Evolutionary conservation across 441 rosid genomes (phyloP), one percentile per base, ranked within the genome.

Genomic region (Populus hybrid): DNA sequence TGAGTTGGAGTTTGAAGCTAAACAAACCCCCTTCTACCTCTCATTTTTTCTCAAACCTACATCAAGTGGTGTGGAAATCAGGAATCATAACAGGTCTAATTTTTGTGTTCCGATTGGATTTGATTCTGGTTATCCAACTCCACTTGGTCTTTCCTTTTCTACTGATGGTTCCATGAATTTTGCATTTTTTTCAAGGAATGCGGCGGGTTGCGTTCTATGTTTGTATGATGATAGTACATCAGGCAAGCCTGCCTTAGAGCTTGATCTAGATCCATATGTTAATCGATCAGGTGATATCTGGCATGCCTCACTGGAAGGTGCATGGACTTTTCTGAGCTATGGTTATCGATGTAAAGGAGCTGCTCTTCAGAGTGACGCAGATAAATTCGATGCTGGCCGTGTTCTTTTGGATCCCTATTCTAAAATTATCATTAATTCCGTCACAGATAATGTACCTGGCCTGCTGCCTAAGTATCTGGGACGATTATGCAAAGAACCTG

Each of bases 91-190:
- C 76, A 86, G 88, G 59, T 70, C 86, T 67, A 89, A 80, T 61
- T 93, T 95, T 84, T 90, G 91, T 80, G 93, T 91, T 38, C 98
- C 99, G 6, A 81, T 95, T 85, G 99, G 99, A 79, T 88, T 92
- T 72, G 81, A 77, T 83, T 75, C 86, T 3, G 98, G 99, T 79
- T 70, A 69, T 82, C 94, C 98, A 59, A 65, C 85, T 79, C 98
- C 98, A 70, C 70, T 91, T 75, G 98, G 99, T 73, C 90, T 89
- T 79, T 92, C 97, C 78, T 93, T 89, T 81, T 84, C 86, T 10
- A 68, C 80, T 38, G 89, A 90, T 81, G 91, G 90, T 73, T 88
- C 88, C 16, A 84, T 91, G 90, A 95, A 93, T 84, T 92, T 93
- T 79, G 88, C 98, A 30, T 0, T 76, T 68, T 89, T 89, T 86